Evolutionary conservation across 2,329 filamentous ascomycete species (phyloP), one percentile per base, ranked within the genome.

Genomic region (Pseudopyricularia javanii): DNA sequence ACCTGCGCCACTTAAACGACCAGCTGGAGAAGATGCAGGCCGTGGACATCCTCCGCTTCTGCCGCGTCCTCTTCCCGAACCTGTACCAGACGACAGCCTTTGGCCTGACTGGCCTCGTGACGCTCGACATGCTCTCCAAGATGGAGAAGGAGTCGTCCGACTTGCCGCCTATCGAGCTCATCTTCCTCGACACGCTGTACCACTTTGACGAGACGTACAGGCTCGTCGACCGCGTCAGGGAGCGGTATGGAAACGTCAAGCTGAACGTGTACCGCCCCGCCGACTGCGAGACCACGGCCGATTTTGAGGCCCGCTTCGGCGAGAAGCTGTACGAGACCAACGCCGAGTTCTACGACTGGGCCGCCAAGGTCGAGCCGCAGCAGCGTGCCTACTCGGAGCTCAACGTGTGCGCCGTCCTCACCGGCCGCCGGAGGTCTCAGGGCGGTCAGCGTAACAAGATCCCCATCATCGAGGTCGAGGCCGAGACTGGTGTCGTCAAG

Each of bases 341-440:
- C 58, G 79, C 90, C 50, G 88, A 96, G 63, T 79, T 91, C 63
- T 98, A 98, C 71, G 93, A 98, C 76, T 97, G 88, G 78, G 77
- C 93, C 57, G 93, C 91, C 72, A 98, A 98, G 75, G 93, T 98
- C 49, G 93, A 98, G 75, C 93, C 93, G 15, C 88, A 91, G 53
- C 85, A 95, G 71, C 83, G 93, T 56, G 89, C 93, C 7, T 97
- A 96, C 70, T 75, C 83, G 17, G 86, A 95, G 58, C 80, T 97
- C 55, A 81, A 86, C 62, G 91, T 97, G 54, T 85, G 86, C 54
- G 93, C 93, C 52, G 88, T 97, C 51, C 76, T 98, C 58, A 98
- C 93, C 47, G 93, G 93, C 52, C 88, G 93, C 55, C 82, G 93
- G 56, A 83, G 88, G 59, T 94, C 88, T 57, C 93, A 98, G 71